These are phyloP conservation scores for Geranium brycei DNA, from an alignment of 345 rosid species.

Conservation along the genomic window DNA sequence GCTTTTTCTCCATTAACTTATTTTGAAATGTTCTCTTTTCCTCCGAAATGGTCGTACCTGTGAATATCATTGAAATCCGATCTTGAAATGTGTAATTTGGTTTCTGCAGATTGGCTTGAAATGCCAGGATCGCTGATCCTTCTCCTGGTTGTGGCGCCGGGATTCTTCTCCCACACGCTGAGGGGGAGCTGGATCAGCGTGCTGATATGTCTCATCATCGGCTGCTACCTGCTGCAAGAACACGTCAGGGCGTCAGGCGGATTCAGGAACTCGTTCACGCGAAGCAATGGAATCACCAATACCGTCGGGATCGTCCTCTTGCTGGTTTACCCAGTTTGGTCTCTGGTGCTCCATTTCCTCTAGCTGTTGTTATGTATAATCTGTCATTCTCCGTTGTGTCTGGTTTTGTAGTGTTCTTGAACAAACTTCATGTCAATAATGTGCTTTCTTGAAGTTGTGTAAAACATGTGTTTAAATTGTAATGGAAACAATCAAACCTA, in stretches of 20 bases:
- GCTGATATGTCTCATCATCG: constrained; percentile 53
- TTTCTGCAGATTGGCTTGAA: constrained; percentile 51
- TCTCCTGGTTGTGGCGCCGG: constrained; percentile 59
- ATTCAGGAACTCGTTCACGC: constrained; percentile 67
- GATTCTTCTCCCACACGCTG: constrained; percentile 40
- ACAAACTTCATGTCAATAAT: background rate
- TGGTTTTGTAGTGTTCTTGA: constrained; percentile 1
- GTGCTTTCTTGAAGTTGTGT: background rate
- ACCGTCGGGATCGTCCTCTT: constrained; percentile 68
- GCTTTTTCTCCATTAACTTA: too few relatives aligned
- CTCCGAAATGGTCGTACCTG: background rate
- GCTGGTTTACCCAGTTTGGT: constrained; percentile 71
- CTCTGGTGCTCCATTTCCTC: constrained; percentile 39
- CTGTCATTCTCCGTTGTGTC: background rate
- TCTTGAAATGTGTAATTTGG: too few relatives aligned
- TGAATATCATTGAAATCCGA: too few relatives aligned
- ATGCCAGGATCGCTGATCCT: constrained; percentile 67
- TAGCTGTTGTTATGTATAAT: constrained; percentile 10
- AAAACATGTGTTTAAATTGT: background rate
- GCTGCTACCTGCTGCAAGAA: constrained; percentile 80
- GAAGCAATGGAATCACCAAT: constrained; percentile 62
- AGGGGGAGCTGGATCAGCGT: constrained; percentile 53
- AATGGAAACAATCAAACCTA: background rate
- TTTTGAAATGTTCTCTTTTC: background rate
- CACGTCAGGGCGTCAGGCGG: constrained; percentile 91